These are phyloP conservation scores for Penicillium corylophilum DNA, from an alignment of 2,329 filamentous ascomycete genomes.

Conservation along the genomic window DNA sequence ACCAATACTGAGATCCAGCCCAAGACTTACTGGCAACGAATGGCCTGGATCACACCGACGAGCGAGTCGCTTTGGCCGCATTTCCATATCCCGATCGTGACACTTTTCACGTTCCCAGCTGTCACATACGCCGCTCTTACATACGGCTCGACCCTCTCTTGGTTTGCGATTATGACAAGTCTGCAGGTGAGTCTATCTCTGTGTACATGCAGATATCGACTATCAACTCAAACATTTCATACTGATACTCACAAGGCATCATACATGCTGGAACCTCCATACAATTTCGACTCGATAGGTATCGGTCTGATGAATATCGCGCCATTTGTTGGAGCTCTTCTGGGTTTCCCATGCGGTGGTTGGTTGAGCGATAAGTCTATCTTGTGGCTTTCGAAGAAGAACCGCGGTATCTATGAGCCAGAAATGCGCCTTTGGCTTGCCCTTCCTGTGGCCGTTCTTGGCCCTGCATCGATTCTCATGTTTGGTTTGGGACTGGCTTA, in stretches of 20 bases:
- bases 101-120: constrained; percentile 50
- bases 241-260: constrained; percentile 31
- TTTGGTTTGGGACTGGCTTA: constrained; percentile 39
- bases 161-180: constrained; percentile 38
- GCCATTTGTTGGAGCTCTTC: constrained; percentile 40
- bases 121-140: constrained; percentile 42
- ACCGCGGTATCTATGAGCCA: constrained; percentile 46
- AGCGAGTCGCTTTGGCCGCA: constrained; percentile 21
- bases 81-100: constrained; percentile 28
- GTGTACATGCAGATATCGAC: no score
- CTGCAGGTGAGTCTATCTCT: no score
- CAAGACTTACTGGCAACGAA: constrained; percentile 48
- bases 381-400: constrained; percentile 37
- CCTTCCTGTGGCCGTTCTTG: constrained; percentile 28
- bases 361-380: constrained; percentile 41
- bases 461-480: constrained; percentile 37
- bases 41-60: constrained; percentile 35
- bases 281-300: constrained; percentile 38
- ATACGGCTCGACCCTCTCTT: constrained; percentile 41
- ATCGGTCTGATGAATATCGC: constrained; percentile 44
- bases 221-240: no score
- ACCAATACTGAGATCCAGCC: constrained; percentile 33
- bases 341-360: constrained; percentile 38
- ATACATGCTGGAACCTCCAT: constrained; percentile 39
- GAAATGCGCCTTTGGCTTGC: constrained; percentile 44